phyloP scores from a whole-genome alignment of 176 grass and related monocot genomes.

The Aegilops speltoides region DNA sequence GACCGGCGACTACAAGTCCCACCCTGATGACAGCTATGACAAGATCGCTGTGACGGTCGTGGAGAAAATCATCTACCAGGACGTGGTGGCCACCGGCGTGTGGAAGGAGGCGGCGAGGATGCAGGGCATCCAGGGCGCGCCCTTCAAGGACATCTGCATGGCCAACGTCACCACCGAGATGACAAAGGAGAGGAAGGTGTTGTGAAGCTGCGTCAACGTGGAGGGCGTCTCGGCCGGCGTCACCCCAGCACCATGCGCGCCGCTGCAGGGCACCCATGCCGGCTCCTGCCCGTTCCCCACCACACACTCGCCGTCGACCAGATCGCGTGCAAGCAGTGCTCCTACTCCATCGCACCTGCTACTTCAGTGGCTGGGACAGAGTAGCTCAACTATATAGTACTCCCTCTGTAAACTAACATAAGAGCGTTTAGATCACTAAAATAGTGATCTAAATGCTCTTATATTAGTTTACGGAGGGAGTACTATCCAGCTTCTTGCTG shows the following conservation, averaged over 20 bases:
- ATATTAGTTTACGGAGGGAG: too few relatives aligned
- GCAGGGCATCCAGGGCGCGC: not conserved
- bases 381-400: too few relatives aligned
- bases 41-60: constrained; percentile 50
- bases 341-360: constrained; percentile 29
- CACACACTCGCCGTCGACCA: constrained; percentile 48
- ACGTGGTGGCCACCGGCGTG: constrained; percentile 64
- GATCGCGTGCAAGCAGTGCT: constrained; percentile 49
- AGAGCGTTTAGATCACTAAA: too few relatives aligned
- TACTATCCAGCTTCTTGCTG: too few relatives aligned
- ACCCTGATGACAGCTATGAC: constrained; percentile 36
- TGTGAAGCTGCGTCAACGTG: constrained; percentile 70
- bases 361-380: too few relatives aligned
- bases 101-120: constrained; percentile 46
- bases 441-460: too few relatives aligned
- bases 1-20: constrained; percentile 71
- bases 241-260: constrained; percentile 30
- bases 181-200: constrained; percentile 56
- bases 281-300: constrained; percentile 55
- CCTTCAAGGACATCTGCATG: constrained; percentile 71
- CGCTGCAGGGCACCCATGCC: constrained; percentile 36
- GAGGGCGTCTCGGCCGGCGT: constrained; percentile 60
- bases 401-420: too few relatives aligned
- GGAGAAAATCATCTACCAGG: constrained; percentile 70
- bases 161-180: constrained; percentile 66